A percentile compares a stretch with the other conserved stretches of the same genome.
Evolutionary conservation across 345 rosid species (phyloP).

Genomic region (Syzygium aromaticum): DNA sequence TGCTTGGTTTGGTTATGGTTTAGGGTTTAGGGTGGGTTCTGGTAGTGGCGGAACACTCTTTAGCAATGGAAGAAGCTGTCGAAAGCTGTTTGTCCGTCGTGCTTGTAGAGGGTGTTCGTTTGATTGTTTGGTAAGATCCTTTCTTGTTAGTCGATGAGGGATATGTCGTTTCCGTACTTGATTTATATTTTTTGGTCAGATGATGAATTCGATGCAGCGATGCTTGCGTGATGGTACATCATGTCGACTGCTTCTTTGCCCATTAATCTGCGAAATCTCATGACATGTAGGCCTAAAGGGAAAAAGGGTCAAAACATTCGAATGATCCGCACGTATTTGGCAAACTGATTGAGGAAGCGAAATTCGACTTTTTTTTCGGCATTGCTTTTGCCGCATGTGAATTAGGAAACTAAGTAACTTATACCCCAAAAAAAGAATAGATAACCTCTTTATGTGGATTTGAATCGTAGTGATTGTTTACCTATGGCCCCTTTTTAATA

Average conservation of each 20-base stretch:
- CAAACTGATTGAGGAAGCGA: neutral
- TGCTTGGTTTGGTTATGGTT: neutral
- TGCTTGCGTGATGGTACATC: neutral
- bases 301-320: neutral
- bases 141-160: neutral
- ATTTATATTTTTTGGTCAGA: neutral
- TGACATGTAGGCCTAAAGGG: neutral
- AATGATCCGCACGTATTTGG: neutral
- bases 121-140: neutral
- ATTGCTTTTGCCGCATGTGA: neutral
- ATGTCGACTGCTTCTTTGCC: neutral
- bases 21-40: neutral
- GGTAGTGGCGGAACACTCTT: neutral
- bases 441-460: neutral
- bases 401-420: neutral
- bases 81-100: neutral
- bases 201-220: neutral
- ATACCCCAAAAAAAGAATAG: neutral
- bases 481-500: neutral
- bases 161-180: neutral
- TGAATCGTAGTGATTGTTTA: neutral
- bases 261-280: neutral
- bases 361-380: neutral
- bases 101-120: neutral
- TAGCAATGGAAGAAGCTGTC: neutral